Evolutionary conservation across 2,329 filamentous ascomycete species (phyloP).

Genomic region (Tetracladium maxilliforme): DNA sequence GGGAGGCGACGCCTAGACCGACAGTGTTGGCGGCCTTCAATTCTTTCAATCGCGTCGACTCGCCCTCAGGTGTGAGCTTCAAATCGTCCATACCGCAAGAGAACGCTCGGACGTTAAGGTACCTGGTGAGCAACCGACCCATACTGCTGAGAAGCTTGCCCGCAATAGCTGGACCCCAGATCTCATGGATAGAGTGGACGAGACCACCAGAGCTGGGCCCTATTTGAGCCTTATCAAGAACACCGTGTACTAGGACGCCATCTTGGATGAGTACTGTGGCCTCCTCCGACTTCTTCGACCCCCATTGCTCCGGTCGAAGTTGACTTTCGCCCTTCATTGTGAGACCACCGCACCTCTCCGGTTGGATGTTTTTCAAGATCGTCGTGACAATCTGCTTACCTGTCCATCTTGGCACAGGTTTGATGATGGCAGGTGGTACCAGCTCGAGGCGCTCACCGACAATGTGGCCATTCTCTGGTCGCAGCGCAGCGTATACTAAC

Average conservation of each 20-base stretch:
- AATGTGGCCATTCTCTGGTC: slow-evolving; percentile 83
- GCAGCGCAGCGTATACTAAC: slow-evolving; percentile 77
- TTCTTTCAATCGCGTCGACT: slow-evolving; percentile 52
- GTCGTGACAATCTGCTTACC: slow-evolving; percentile 94
- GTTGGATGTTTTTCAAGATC: slow-evolving; percentile 82
- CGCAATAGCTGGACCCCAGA: slow-evolving; percentile 76
- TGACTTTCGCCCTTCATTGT: slow-evolving; percentile 69
- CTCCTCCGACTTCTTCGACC: slow-evolving; percentile 59
- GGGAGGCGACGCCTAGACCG: slow-evolving; percentile 67
- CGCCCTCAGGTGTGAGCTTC: slow-evolving; percentile 66
- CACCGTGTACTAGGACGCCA: slow-evolving; percentile 77
- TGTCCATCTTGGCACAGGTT: slow-evolving; percentile 75
- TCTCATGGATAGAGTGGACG: slow-evolving; percentile 83
- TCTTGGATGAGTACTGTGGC: slow-evolving; percentile 69
- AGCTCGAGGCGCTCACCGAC: slow-evolving; percentile 69
- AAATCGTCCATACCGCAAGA: slow-evolving; percentile 97
- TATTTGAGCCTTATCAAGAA: slow-evolving; percentile 91
- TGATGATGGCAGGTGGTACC: slow-evolving; percentile 67
- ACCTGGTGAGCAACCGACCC: slow-evolving; percentile 76
- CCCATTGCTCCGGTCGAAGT: slow-evolving; percentile 71
- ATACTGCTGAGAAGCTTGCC: slow-evolving; percentile 81
- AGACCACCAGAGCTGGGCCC: slow-evolving; percentile 77
- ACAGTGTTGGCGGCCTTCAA: slow-evolving; percentile 52
- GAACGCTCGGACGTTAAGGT: slow-evolving; percentile 87
- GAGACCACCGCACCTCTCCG: slow-evolving; percentile 58